phyloP scores from a whole-genome alignment of 345 rosid genomes.

The Toxicodendron radicans region DNA sequence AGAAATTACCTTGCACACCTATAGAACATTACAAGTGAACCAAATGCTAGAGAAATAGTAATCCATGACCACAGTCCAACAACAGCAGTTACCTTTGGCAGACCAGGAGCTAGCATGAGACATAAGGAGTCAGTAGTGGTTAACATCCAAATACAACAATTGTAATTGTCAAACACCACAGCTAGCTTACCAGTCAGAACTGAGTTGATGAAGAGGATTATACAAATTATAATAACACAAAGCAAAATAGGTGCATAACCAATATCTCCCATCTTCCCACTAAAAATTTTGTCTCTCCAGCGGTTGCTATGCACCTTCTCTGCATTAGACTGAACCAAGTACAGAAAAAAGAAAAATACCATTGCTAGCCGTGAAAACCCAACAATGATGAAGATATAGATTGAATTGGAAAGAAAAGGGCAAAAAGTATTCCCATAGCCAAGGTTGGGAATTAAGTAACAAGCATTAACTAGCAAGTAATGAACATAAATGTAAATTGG shows the following conservation, averaged over 20 bases:
- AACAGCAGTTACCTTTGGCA: slow-evolving; percentile 82
- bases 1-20: slow-evolving; percentile 73
- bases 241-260: slow-evolving; percentile 83
- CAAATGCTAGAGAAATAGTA: slow-evolving; percentile 60
- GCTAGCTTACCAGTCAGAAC: slow-evolving; percentile 57
- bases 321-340: slow-evolving; percentile 55
- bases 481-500: background rate
- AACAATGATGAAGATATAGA: background rate
- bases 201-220: slow-evolving; percentile 71
- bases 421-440: background rate
- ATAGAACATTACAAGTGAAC: slow-evolving; percentile 61
- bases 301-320: slow-evolving; percentile 40
- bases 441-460: background rate
- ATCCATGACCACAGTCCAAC: slow-evolving; percentile 86
- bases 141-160: slow-evolving; percentile 1
- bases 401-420: background rate
- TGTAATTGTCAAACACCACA: slow-evolving; percentile 11
- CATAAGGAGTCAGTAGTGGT: slow-evolving; percentile 27
- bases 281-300: slow-evolving; percentile 47
- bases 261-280: slow-evolving; percentile 48
- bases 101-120: slow-evolving; percentile 58
- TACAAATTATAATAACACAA: slow-evolving; percentile 40
- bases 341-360: slow-evolving; percentile 9
- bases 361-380: background rate
- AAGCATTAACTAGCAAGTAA: background rate